Evolutionary conservation across 2,329 filamentous ascomycete genomes (phyloP), one percentile per base, ranked within the genome.

Genomic region (Botrytis hyacinthi): DNA sequence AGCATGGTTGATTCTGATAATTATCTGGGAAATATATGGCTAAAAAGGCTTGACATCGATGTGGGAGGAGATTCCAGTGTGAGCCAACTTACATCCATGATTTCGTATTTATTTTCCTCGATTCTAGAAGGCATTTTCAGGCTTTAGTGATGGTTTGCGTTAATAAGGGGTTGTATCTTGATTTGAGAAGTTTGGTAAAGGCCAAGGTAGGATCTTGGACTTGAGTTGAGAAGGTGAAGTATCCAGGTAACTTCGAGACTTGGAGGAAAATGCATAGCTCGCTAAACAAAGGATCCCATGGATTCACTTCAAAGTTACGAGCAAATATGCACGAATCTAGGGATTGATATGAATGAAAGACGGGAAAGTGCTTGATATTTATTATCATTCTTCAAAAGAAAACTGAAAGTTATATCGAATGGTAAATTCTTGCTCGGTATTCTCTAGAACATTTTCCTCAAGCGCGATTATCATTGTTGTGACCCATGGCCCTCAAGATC

Each of bases 81-180:
- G 20, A 26, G 35, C 22, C 26, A 61, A 40, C 59, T n/a, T 35
- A 29, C 59, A n/a, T 40, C 35, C 12, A 37, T 40, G 12, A 61
- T 61, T 26, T 61, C 59, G 16, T 6, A 22, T 22, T 60, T 60
- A 1, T 37, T 35, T 14, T 59, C 20, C 32, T 61, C 59, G 20
- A 22, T 35, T 22, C 20, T 61, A 1, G 59, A 61, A 37, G 32
- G 2, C 59, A 61, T 37, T 14, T 37, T 37, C 1, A 26, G 35
- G 20, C 0, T 51, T 0, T 12, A 7, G 10, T 26, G 1, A 4
- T 6, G 6, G 59, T 0, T 61, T 61, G 1, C 5, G 59, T 61
- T 61, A 8, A 16, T 6, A 6, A 18, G 20, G 6, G 26, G 12
- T 35, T 29, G 0, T 10, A 12, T 29, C 32, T 59, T 59, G 57